Percentiles rank a stretch among this genome's conserved stretches.
phyloP scores from a whole-genome alignment of 2,329 filamentous ascomycete species.

The Stagonosporopsis cucurbitacearum region DNA sequence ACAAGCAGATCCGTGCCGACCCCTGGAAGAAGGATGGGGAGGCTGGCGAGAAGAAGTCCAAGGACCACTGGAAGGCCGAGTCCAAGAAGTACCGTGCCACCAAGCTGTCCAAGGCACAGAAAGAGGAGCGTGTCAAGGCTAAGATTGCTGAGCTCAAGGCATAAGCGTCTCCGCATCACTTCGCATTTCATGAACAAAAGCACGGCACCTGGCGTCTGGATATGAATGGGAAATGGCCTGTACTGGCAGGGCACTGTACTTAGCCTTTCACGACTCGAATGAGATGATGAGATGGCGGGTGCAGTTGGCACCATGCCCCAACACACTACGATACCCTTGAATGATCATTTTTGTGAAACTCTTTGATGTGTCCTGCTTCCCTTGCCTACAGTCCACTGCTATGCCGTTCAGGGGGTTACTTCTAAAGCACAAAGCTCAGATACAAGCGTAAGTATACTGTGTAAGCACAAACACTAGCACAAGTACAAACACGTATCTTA shows the following conservation, averaged over 20 bases:
- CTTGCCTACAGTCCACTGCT: neutral
- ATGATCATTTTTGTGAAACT: conserved; percentile 18
- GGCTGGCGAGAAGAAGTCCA: conserved; percentile 86
- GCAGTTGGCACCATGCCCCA: conserved; percentile 27
- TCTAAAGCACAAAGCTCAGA: neutral
- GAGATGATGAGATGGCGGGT: conserved; percentile 40
- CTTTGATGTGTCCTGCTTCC: neutral
- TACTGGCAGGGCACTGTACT: conserved; percentile 37
- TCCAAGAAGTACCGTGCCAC: conserved; percentile 82
- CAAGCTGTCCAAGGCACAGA: conserved; percentile 86
- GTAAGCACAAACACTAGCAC: neutral
- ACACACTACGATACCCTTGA: conserved; percentile 21
- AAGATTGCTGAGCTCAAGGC: conserved; percentile 84
- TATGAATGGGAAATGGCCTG: conserved; percentile 40
- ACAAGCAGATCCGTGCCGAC: conserved; percentile 96
- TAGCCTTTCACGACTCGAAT: conserved; percentile 41
- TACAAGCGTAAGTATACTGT: too few species aligned
- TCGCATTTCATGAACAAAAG: conserved; percentile 43
- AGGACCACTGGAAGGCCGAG: conserved; percentile 96
- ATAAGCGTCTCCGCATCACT: conserved; percentile 33
- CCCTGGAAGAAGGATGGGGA: conserved; percentile 90
- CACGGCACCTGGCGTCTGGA: conserved; percentile 46
- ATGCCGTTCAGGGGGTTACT: neutral
- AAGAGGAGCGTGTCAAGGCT: conserved; percentile 80
- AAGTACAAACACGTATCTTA: neutral